phyloP scores from a whole-genome alignment of 345 rosid species.

The Garcia nutans region DNA sequence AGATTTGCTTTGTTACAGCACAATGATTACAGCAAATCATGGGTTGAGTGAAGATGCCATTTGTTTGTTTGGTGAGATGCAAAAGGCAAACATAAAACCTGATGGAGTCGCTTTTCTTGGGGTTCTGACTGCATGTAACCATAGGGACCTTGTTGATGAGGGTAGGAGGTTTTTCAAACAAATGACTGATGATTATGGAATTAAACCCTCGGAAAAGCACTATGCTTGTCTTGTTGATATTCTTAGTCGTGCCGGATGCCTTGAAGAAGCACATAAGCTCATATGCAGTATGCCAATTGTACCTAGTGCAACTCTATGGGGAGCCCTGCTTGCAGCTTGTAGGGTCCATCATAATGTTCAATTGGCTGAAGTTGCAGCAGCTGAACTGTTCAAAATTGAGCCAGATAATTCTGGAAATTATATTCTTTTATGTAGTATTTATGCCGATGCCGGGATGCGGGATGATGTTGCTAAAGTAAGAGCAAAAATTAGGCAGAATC shows the following conservation, averaged over 20 bases:
- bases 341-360: slow-evolving; percentile 29
- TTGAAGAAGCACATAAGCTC: slow-evolving; percentile 33
- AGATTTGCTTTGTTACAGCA: slow-evolving; percentile 32
- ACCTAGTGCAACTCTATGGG: slow-evolving; percentile 30
- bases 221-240: slow-evolving; percentile 38
- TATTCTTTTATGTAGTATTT: slow-evolving; percentile 30
- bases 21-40: slow-evolving; percentile 38
- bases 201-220: slow-evolving; percentile 37
- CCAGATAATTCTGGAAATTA: slow-evolving; percentile 39
- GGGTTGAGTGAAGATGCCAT: slow-evolving; percentile 32
- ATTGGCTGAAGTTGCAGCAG: slow-evolving; percentile 33
- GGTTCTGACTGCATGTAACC: slow-evolving; percentile 41
- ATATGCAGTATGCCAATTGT: slow-evolving; percentile 24
- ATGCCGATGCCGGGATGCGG: slow-evolving; percentile 32
- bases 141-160: slow-evolving; percentile 33
- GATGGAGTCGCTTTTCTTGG: slow-evolving; percentile 36
- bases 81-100: slow-evolving; percentile 25
- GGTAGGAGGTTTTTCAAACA: slow-evolving; percentile 35
- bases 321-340: slow-evolving; percentile 38
- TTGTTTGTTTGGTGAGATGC: slow-evolving; percentile 32
- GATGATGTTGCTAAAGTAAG: slow-evolving; percentile 35
- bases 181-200: slow-evolving; percentile 30
- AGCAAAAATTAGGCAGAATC: slow-evolving; percentile 27
- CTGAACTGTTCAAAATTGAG: slow-evolving; percentile 36
- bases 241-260: slow-evolving; percentile 36